A percentile compares a stretch with the other conserved stretches of the same genome.
Evolutionary conservation across 1,284 basidiomycete species (phyloP).

Genomic region (Tilletia caries): DNA sequence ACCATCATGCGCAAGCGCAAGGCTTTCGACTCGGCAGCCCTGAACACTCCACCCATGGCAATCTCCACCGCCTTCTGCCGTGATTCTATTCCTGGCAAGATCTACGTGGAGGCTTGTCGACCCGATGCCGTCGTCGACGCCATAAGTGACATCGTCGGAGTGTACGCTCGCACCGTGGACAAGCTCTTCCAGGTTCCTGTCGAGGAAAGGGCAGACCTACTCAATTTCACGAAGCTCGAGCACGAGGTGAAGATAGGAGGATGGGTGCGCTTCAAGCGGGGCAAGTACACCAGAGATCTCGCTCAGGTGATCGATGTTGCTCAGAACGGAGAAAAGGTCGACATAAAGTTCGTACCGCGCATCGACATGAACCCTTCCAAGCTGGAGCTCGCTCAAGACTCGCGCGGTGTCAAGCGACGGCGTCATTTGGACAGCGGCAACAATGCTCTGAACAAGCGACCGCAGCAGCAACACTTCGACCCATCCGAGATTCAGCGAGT

Average conservation of each 20-base stretch:
- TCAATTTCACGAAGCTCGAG: constrained; percentile 93
- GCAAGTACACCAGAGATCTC: constrained; percentile 89
- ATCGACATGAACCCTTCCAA: constrained; percentile 57
- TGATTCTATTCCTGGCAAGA: constrained; percentile 89
- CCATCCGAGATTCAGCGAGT: constrained; percentile 86
- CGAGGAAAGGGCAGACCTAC: constrained; percentile 93
- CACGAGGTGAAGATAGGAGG: constrained; percentile 77
- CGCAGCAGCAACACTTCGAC: constrained; percentile 89
- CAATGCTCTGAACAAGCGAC: constrained; percentile 63
- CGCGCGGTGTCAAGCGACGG: constrained; percentile 52
- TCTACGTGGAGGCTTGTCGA: constrained; percentile 90
- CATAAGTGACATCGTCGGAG: constrained; percentile 83
- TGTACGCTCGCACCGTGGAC: constrained; percentile 64
- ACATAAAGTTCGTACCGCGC: constrained; percentile 91
- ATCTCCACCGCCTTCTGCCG: too few relatives aligned
- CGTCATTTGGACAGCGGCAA: constrained; percentile 43
- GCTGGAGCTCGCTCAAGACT: constrained; percentile 53
- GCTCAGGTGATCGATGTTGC: constrained; percentile 91
- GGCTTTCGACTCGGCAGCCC: constrained; percentile 60
- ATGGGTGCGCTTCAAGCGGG: constrained; percentile 92
- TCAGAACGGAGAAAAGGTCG: constrained; percentile 89
- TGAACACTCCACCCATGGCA: constrained; percentile 62
- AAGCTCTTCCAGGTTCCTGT: constrained; percentile 85
- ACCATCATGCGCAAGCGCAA: constrained; percentile 95
- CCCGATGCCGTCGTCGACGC: constrained; percentile 81